Evolutionary conservation across 2,329 filamentous ascomycete species (phyloP), one percentile per base, ranked within the genome.

Genomic region (Lachnum nothofagi): DNA sequence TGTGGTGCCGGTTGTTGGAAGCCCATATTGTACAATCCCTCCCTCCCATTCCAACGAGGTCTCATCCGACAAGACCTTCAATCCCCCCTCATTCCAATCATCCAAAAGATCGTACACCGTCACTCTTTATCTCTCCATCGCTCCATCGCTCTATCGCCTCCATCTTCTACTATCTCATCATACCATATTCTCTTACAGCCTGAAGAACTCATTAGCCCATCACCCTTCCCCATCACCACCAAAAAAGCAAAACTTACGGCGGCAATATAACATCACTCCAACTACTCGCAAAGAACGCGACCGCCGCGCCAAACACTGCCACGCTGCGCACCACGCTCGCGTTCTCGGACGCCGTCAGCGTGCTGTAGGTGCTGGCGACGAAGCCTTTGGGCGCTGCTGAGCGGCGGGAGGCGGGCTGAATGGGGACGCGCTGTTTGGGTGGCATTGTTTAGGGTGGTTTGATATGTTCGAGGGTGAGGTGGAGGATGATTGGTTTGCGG

Each of bases 201-300:
- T 37, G 14, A n/a, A 37, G 17, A 8, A 5, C 7, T 34, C 7
- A 34, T 16, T 16, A 34, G 14, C 33, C 7, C 3, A 3, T 1
- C 27, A 12, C 27, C 4, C 16, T 7, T 33, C 29, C 29, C 8
- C 29, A 31, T 10, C 3, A 10, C 5, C n/a, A 10, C 5, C 29
- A 19, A 37, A 9, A 2, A 37, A 37, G 14, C 5, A 3, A 20
- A 37, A 37, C 34, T 37, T 16, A 81, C 78, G 80, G 79, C 67
- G 83, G 83, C 56, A 86, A 74, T 50, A 87, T 75, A 61, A 79
- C 71, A 64, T 86, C 83, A 67, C 79, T 78, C 73, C 80, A 83
- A 46, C 79, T 78, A 70, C 82, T 86, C 49, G 80, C 75, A 58
- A 87, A 74, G 67, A 87, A 82, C 31, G 81, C 76, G 46, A 86